Conservation (phyloP, 768 basidiomycete species). For the Rhodocollybia butyracea region DNA sequence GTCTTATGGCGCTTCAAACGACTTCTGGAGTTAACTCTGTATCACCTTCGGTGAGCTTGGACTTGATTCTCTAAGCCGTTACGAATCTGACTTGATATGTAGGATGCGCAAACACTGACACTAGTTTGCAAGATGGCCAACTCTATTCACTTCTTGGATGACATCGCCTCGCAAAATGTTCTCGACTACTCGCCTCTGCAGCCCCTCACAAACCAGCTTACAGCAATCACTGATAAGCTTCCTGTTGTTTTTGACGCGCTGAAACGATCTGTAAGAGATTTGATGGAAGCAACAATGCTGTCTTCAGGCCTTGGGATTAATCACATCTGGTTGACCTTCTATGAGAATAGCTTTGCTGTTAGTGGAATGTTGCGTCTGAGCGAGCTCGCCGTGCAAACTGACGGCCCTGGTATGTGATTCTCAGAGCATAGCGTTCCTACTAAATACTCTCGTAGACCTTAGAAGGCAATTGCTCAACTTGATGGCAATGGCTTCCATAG, state of each 20-base stretch:
- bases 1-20: background rate
- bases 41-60: background rate
- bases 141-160: slow-evolving; percentile 41
- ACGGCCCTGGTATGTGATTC: slow-evolving; percentile 16
- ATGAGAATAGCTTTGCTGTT: slow-evolving; percentile 18
- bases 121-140: slow-evolving; percentile 27
- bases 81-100: background rate
- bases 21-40: background rate
- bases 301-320: slow-evolving; percentile 71
- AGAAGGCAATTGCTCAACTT: slow-evolving; percentile 39
- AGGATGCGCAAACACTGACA: background rate
- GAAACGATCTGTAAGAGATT: slow-evolving; percentile 24
- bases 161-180: background rate
- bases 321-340: slow-evolving; percentile 65
- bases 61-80: slow-evolving; percentile 16
- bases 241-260: slow-evolving; percentile 32
- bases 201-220: slow-evolving; percentile 54
- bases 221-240: slow-evolving; percentile 31
- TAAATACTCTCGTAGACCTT: slow-evolving; percentile 24
- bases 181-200: slow-evolving; percentile 70
- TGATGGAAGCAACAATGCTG: slow-evolving; percentile 51
- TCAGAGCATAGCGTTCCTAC: background rate
- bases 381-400: slow-evolving; percentile 15
- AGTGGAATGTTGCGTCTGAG: slow-evolving; percentile 18
- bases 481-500: slow-evolving; percentile 34